Base-by-base conservation (phyloP, 148 eudicot genomes). In the Amaranthus palmeri region DNA sequence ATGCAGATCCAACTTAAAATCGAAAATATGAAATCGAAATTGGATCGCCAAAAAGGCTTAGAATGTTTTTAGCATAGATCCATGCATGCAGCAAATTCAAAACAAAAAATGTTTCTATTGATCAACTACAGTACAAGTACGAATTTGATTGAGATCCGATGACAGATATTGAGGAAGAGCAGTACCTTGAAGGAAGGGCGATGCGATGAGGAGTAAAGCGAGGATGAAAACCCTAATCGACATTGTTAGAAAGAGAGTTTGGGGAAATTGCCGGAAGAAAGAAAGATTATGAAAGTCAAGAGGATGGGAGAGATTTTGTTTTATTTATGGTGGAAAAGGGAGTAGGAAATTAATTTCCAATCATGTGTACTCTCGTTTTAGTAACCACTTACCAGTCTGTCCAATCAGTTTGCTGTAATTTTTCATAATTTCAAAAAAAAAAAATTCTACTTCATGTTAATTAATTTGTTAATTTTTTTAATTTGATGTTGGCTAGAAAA, bases 131-230 rank as follows among this genome's bases (percentile, higher is more conserved):
- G 57, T 40, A 10, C 3, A 18, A 47, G 11, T 4, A 45, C 0
- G 65, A 15, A 43, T 6, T 9, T 9, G 8, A 54, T 42, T 3
- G 65, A 61, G 79, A 74, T 71, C 79, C 45, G 65, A 65, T 45
- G 60, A 17, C 0, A 55, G 66, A 45, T 40, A 54, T 48, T 9
- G 51, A 59, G 52, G 11, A 68, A 81, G 59, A 68, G 48, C 25
- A 67, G 40, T 68, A 92, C 98, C 98, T 74, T 92, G 93, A 52
- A 87, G 85, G 43, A 86, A 80, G 4, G 90, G 86, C 54, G 93
- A 82, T 4, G 90, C 88, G 49, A 90, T 68, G 46, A 90, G 83
- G 65, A 92, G 86, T 18, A 92, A 74, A 52, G 93, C 74, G 77
- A 92, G 77, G 72, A 76, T 76, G 63, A 83, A 83, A 79, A 85